phyloP scores from a whole-genome alignment of 148 eudicot genomes.

The Agrostemma githago region DNA sequence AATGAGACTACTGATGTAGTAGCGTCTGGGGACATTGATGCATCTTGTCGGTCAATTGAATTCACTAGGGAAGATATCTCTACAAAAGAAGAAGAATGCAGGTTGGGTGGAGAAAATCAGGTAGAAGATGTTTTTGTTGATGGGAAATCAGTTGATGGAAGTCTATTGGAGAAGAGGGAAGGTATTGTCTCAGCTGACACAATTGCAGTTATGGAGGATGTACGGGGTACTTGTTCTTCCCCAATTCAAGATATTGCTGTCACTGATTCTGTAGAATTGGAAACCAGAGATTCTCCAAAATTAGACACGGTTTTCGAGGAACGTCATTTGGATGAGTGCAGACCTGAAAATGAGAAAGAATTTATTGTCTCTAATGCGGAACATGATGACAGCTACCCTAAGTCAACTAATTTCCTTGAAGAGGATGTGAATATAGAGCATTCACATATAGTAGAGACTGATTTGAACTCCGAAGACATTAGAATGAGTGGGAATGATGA shows the following conservation, averaged over 20 bases:
- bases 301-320: conserved; percentile 25
- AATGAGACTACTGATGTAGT: conserved; percentile 23
- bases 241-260: conserved; percentile 18
- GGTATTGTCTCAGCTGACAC: conserved; percentile 30
- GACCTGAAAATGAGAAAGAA: conserved; percentile 29
- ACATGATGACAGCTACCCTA: conserved; percentile 26
- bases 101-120: conserved; percentile 17
- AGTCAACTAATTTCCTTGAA: conserved; percentile 9
- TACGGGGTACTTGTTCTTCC: conserved; percentile 18
- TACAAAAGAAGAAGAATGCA: conserved; percentile 24
- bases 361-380: conserved; percentile 28
- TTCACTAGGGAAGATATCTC: conserved; percentile 31
- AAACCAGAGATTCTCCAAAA: conserved; percentile 18
- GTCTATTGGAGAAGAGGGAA: conserved; percentile 28
- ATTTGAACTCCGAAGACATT: conserved; percentile 28
- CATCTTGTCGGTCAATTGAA: conserved; percentile 18
- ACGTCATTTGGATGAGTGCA: conserved; percentile 15
- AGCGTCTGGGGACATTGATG: conserved; percentile 25
- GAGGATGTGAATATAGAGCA: conserved; percentile 31
- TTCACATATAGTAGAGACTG: conserved; percentile 24
- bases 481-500: conserved; percentile 31
- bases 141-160: conserved; percentile 21
- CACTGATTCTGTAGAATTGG: conserved; percentile 19
- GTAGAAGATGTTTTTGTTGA: conserved; percentile 17
- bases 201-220: conserved; percentile 18